Conservation (phyloP, 2,329 filamentous ascomycete species). For the Cryphonectria nitschkei region DNA sequence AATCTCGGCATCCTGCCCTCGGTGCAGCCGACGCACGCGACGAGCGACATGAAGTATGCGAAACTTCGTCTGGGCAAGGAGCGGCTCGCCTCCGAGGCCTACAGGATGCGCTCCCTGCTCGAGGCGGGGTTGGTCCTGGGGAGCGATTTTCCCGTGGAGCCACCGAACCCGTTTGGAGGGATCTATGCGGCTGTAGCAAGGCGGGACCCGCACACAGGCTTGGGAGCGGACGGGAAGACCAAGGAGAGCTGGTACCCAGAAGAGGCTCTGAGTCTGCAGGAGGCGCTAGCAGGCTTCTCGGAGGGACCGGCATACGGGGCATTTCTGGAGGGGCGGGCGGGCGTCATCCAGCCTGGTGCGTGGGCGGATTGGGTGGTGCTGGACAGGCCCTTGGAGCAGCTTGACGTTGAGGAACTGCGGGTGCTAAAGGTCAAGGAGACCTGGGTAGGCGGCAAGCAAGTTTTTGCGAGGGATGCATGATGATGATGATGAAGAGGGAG, state of each 20-base stretch:
- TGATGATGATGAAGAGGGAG: background rate
- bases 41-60: constrained; percentile 72
- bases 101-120: constrained; percentile 67
- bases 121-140: constrained; percentile 61
- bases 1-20: constrained; percentile 66
- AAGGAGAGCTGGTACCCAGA: constrained; percentile 61
- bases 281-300: constrained; percentile 67
- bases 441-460: constrained; percentile 64
- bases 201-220: constrained; percentile 60
- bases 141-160: constrained; percentile 74
- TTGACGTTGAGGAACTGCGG: constrained; percentile 57
- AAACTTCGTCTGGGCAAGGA: constrained; percentile 59
- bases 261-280: constrained; percentile 60
- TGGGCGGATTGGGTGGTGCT: constrained; percentile 75
- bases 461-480: constrained; percentile 44
- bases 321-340: constrained; percentile 62
- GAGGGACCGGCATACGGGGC: constrained; percentile 60
- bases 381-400: constrained; percentile 56
- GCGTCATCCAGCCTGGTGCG: constrained; percentile 61
- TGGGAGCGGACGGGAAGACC: constrained; percentile 48
- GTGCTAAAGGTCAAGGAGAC: constrained; percentile 64
- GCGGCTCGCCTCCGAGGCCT: constrained; percentile 61
- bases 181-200: constrained; percentile 70
- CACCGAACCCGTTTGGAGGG: constrained; percentile 67
- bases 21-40: constrained; percentile 74